phyloP scores from a whole-genome alignment of 1,139 yeast species.

The Pichia sp. region DNA sequence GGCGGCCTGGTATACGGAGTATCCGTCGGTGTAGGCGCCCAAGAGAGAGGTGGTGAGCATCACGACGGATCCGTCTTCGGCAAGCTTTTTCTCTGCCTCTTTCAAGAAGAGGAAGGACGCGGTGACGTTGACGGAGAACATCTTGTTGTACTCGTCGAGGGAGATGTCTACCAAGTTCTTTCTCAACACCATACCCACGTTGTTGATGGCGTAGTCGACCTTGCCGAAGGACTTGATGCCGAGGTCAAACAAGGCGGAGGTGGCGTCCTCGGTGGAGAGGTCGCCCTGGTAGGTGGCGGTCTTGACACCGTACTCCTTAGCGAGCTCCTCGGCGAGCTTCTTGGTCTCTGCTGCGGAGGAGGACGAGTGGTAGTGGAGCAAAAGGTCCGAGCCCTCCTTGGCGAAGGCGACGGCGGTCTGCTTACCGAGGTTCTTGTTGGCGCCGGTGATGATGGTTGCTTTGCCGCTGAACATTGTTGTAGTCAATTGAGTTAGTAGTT shows the following conservation, averaged over 20 bases:
- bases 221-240: conserved; percentile 45
- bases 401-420: conserved; percentile 57
- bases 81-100: conserved; percentile 49
- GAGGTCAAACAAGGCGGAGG: conserved; percentile 40
- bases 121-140: conserved; percentile 53
- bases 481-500: too few species aligned
- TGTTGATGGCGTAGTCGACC: conserved; percentile 60
- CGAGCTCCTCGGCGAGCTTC: conserved; percentile 38
- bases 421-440: conserved; percentile 62
- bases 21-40: conserved; percentile 60
- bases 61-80: conserved; percentile 51
- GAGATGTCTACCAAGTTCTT: conserved; percentile 44
- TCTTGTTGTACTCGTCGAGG: conserved; percentile 49
- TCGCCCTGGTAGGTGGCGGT: conserved; percentile 45
- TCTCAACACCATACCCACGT: conserved; percentile 63
- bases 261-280: conserved; percentile 41
- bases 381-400: conserved; percentile 48
- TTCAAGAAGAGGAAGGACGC: conserved; percentile 59
- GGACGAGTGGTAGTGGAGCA: conserved; percentile 52
- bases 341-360: conserved; percentile 39
- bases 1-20: conserved; percentile 55
- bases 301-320: conserved; percentile 35
- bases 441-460: conserved; percentile 60
- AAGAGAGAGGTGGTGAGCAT: conserved; percentile 58
- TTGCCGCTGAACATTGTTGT: conserved; percentile 39